Evolutionary conservation across 495 filamentous ascomycete genomes (phyloP), one percentile per base, ranked within the genome.

Genomic region (Hypoxylon fragiforme): DNA sequence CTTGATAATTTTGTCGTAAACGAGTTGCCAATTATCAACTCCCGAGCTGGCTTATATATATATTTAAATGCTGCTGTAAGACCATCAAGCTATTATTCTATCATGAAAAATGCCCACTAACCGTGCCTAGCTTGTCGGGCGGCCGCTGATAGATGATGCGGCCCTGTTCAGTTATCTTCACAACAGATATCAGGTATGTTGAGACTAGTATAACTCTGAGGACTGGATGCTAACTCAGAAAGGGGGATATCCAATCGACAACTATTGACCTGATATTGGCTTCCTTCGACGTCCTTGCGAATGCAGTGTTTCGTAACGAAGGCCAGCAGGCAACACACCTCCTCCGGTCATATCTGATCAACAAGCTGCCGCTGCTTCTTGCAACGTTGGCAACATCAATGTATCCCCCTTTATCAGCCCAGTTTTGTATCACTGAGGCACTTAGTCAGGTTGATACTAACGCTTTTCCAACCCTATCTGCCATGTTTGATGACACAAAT

Each of bases 31-130:
- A 72, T 78, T 4, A 72, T 87, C 8, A 88, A 90, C 66, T 87
- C 91, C n/a, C 81, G 92, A 73, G 92, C 91, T 42, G 90, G 90
- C 37, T 75, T 97, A 57, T 97, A 92, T 69, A 78, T 97, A n/a
- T 97, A 92, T 67, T 74, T 98, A 22, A 91, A 90, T 67, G 84
- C 91, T 38, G 78, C 89, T 73, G 88, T 96, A 74, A 65, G 79
- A 67, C 12, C 21, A n/a, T 18, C 31, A 32, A 0, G 22, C 31
- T 28, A 4, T 11, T 36, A 0, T 30, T 43, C 4, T 14, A 28
- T 16, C n/a, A 20, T 22, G 31, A 50, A 46, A 34, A 7, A 3
- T 1, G 13, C 18, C 13, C 14, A 26, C 74, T 85, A 46, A 80
- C 55, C 53, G 15, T 21, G 9, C 32, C 37, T 66, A 92, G 89